Evolutionary conservation across 2,329 filamentous ascomycete genomes (phyloP), one percentile per base, ranked within the genome.

Genomic region (Aspergillus tamarii): DNA sequence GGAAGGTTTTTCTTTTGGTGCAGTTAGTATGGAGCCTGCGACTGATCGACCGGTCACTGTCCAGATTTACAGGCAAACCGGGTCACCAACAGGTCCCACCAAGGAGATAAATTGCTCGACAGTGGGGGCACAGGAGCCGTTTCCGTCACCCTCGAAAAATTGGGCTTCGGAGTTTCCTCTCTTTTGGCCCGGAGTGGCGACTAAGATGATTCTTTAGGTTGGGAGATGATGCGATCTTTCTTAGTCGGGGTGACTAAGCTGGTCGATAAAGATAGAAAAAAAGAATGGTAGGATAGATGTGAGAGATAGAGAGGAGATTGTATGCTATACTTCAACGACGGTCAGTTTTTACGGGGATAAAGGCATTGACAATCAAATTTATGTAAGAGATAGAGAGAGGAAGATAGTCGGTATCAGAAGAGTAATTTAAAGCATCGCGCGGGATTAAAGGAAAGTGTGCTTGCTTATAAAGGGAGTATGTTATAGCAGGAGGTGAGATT

Each of bases 41-140:
- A 67, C 56, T 68, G 73, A 76, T 76, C 74, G 73, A 69, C 72
- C 70, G 68, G 65, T 61, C 59, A 66, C 68, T 72, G 74, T 80
- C 82, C 43, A 78, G 82, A 30, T 80, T 78, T 64, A 79, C 84
- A 45, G 78, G 80, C 84, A 39, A 78, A 80, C 32, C 70, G 83
- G 23, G 84, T 87, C 72, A 68, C 72, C 66, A 64, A 67, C 66
- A 84, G 73, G 73, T 73, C 71, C 73, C 67, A 71, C 69, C 52
- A 45, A 41, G 8, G 43, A 54, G 57, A 59, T 57, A 58, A 64
- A 59, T 57, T 61, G 59, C 59, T 60, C 46, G 67, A 61, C 53
- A 60, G 63, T 45, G 64, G 59, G 63, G 60, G 54, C 59, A 36
- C 63, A 62, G 57, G 41, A 71, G 72, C 72, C 73, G 74, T 71